Evolutionary conservation across 208 protist species (phyloP).

Genomic region (Willaertia magna): DNA sequence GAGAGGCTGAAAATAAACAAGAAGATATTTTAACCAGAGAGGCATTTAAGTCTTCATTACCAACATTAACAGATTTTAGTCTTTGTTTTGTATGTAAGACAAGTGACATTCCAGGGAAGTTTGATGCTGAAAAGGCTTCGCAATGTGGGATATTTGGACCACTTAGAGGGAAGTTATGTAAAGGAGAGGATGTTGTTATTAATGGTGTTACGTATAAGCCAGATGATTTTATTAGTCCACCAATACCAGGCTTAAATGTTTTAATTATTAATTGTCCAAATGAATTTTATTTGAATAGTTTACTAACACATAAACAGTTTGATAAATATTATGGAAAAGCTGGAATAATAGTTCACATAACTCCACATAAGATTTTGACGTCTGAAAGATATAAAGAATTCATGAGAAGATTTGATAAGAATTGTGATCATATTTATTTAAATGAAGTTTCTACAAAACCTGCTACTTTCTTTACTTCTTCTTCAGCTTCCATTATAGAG

Average conservation of each 20-base stretch:
- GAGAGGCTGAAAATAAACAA: neutral
- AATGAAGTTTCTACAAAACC: neutral
- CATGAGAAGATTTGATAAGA: neutral
- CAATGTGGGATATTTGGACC: slow-evolving; percentile 1
- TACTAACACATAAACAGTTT: neutral
- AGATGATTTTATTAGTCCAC: neutral
- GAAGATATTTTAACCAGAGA: neutral
- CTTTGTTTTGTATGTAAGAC: neutral
- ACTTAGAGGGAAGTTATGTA: neutral
- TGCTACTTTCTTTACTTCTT: neutral
- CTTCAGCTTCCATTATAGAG: neutral
- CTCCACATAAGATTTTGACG: neutral
- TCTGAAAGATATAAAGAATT: neutral
- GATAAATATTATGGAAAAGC: neutral
- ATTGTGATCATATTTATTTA: neutral
- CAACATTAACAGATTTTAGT: neutral
- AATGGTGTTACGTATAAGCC: slow-evolving; percentile 1
- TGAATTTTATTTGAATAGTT: neutral
- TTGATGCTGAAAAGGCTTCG: slow-evolving; percentile 14
- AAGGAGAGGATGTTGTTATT: slow-evolving; percentile 11
- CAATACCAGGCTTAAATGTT: neutral
- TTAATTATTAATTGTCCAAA: slow-evolving; percentile 9
- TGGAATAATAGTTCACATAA: neutral
- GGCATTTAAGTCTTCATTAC: neutral
- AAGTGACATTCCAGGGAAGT: slow-evolving; percentile 4